These are phyloP conservation scores for Cryptomeria japonica DNA, from an alignment of 75 land plant genomes.

Conservation along the genomic window DNA sequence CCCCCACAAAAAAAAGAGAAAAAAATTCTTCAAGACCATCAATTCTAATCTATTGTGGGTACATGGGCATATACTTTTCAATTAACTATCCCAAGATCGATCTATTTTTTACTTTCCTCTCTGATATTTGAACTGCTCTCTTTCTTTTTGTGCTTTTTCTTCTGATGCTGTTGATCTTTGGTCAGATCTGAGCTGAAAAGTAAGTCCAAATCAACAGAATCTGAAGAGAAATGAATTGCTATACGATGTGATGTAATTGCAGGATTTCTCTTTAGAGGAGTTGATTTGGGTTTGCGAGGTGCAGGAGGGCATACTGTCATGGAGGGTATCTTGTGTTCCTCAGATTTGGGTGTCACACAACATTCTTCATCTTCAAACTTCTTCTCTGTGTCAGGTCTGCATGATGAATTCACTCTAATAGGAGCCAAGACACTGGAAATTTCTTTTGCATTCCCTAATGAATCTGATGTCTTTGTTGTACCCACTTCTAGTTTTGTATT, in stretches of 20 bases:
- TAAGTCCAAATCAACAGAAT: neutral
- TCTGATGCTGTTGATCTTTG: neutral
- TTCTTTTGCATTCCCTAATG: neutral
- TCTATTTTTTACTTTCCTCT: neutral
- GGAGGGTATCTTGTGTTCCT: constrained; percentile 2
- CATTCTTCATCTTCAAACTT: neutral
- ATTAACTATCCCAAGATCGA: neutral
- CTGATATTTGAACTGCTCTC: neutral
- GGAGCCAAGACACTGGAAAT: neutral
- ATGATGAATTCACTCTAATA: neutral
- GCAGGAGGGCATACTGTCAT: neutral
- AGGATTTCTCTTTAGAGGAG: neutral
- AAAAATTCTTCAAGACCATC: neutral
- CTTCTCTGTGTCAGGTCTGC: neutral
- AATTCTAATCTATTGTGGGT: neutral
- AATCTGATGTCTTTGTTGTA: neutral
- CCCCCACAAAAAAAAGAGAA: neutral
- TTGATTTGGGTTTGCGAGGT: neutral
- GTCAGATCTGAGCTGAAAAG: neutral
- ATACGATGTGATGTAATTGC: neutral
- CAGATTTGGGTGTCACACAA: neutral
- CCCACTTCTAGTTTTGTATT: neutral
- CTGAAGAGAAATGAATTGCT: neutral
- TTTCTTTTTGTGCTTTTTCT: neutral
- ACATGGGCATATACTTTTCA: neutral